Evolutionary conservation across 2,329 filamentous ascomycete genomes (phyloP).

Genomic region (Xenoacremonium recifei): DNA sequence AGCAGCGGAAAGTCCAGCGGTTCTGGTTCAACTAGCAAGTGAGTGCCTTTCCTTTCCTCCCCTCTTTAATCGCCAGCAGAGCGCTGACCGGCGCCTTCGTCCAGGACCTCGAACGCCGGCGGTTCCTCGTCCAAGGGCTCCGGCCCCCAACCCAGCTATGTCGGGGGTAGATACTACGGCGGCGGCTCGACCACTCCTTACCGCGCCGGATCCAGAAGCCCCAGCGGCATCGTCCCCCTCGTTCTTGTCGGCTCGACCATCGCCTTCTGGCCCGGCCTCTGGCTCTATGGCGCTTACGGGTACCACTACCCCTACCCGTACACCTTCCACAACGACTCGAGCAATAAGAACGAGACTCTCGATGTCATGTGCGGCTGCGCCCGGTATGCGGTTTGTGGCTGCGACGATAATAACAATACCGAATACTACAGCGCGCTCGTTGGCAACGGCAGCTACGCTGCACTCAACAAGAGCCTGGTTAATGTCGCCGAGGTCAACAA

Average conservation of each 20-base stretch:
- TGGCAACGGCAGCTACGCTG: conserved; percentile 60
- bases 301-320: conserved; percentile 49
- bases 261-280: conserved; percentile 62
- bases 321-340: conserved; percentile 49
- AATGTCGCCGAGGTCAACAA: conserved; percentile 60
- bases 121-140: conserved; percentile 57
- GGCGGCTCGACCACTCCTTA: conserved; percentile 66
- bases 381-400: conserved; percentile 53
- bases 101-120: conserved; percentile 40
- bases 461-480: conserved; percentile 61
- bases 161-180: conserved; percentile 63
- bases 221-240: conserved; percentile 52
- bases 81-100: too few relatives aligned
- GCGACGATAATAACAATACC: conserved; percentile 64
- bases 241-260: conserved; percentile 49
- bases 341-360: conserved; percentile 35
- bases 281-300: conserved; percentile 62
- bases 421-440: conserved; percentile 61
- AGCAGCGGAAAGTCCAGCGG: too few relatives aligned
- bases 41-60: too few relatives aligned
- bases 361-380: conserved; percentile 51
- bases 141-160: conserved; percentile 56
- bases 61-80: too few relatives aligned
- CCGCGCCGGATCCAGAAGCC: conserved; percentile 49
- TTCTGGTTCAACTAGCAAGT: too few relatives aligned